A percentile compares a stretch with the other conserved stretches of the same genome.
These are phyloP conservation scores for Claviceps paspali DNA, from an alignment of 2,329 filamentous ascomycete genomes.

Conservation along the genomic window DNA sequence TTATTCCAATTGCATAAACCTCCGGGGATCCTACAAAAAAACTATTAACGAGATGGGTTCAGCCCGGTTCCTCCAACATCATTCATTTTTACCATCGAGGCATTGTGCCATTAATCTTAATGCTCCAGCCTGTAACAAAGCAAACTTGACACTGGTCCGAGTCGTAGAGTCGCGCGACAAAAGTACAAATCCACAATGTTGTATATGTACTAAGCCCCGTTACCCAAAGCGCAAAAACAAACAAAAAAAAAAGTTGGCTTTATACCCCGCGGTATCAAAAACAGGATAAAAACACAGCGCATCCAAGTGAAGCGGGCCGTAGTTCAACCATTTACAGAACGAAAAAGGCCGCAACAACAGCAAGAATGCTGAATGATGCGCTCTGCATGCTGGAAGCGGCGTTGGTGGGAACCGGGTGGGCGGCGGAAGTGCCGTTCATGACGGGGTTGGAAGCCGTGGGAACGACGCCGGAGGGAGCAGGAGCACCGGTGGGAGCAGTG, in stretches of 20 bases:
- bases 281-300: background rate
- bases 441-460: background rate
- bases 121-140: too few species aligned
- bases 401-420: constrained; percentile 1
- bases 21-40: too few species aligned
- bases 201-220: too few species aligned
- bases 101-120: too few species aligned
- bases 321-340: constrained; percentile 24
- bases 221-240: background rate
- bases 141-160: too few species aligned
- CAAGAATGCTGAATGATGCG: constrained; percentile 23
- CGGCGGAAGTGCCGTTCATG: constrained; percentile 5
- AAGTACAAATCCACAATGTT: too few species aligned
- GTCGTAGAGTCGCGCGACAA: too few species aligned
- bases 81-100: too few species aligned
- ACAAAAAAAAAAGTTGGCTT: background rate
- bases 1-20: background rate
- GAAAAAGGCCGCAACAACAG: constrained; percentile 25
- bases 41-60: too few species aligned
- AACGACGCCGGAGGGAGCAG: constrained; percentile 5
- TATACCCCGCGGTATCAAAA: too few species aligned
- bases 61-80: too few species aligned
- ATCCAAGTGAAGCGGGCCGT: background rate
- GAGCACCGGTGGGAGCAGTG: background rate
- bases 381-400: constrained; percentile 18